Evolutionary conservation across 2,329 filamentous ascomycete species (phyloP), one percentile per base, ranked within the genome.

Genomic region (Fusarium miscanthi): DNA sequence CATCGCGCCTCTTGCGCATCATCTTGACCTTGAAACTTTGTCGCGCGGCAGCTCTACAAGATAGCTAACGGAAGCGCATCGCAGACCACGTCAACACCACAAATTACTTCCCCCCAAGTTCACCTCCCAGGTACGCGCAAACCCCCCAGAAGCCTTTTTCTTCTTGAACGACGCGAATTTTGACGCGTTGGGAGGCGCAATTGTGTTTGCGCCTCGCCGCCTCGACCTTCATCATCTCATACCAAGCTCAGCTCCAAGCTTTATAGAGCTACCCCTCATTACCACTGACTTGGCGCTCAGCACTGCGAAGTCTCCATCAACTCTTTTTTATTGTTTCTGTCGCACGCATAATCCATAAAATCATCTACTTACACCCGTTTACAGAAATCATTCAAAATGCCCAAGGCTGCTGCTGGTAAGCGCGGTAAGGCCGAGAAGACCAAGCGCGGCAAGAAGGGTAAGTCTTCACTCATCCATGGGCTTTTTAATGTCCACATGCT

Each of bases 401-500:
- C 88, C 78, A 90, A 90, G 85, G 87, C 86, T 77, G 82, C 86
- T 76, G 72, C 81, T 64, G 74, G 74, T 51, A 90, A 89, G 84
- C 85, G 85, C 74, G 86, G 85, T 74, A 88, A 88, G 86, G 84
- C 83, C 66, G 84, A 85, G 81, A 88, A 87, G 86, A 57, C 64
- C 45, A 84, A 84, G 80, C 85, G 87, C 70, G 78, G 75, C 80
- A 90, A 90, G 87, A 90, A 90, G 87, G 87, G 87, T 89, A 81
- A 78, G 86, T 82, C n/a, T 8, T 53, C 13, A 31, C 19, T 42
- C 31, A 52, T 35, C 27, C 25, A 25, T 14, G 35, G 14, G 17
- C 30, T 38, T 58, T 27, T 9, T 46, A 25, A 5, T 41, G 19
- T 19, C 40, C 38, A n/a, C n/a, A 45, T 42, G 30, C 38, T 30